These are phyloP conservation scores for Paramyrothecium roridum DNA, from an alignment of 2,329 filamentous ascomycete genomes.

Conservation along the genomic window DNA sequence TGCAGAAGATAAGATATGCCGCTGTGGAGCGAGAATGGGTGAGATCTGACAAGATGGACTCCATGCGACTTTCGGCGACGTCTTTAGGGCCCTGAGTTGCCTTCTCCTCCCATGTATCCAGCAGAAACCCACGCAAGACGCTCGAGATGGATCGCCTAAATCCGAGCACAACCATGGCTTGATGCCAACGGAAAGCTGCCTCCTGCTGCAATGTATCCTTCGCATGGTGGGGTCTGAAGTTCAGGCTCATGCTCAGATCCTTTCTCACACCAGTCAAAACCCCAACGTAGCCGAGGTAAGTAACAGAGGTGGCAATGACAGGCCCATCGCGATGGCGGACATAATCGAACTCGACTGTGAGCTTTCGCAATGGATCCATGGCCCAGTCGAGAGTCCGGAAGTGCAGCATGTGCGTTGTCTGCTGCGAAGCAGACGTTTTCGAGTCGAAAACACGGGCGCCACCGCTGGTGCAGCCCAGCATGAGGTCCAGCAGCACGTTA, in stretches of 20 bases:
- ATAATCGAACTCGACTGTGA: slow-evolving; percentile 52
- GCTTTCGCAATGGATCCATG: slow-evolving; percentile 45
- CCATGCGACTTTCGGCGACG: slow-evolving; percentile 5
- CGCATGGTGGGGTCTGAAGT: slow-evolving; percentile 35
- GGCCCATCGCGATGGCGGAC: slow-evolving; percentile 27
- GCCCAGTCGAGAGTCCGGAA: slow-evolving; percentile 55
- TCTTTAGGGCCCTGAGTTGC: background rate
- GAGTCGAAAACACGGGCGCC: slow-evolving; percentile 19
- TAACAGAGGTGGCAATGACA: slow-evolving; percentile 41
- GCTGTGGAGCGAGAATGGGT: slow-evolving; percentile 18
- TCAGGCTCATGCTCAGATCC: slow-evolving; percentile 45
- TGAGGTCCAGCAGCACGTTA: slow-evolving; percentile 60
- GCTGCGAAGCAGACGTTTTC: background rate
- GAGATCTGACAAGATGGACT: slow-evolving; percentile 10
- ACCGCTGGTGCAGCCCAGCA: slow-evolving; percentile 63
- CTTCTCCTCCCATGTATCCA: slow-evolving; percentile 3
- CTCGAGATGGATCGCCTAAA: slow-evolving; percentile 19
- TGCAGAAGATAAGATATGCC: slow-evolving; percentile 26
- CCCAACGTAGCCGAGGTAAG: slow-evolving; percentile 47
- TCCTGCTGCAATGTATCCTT: slow-evolving; percentile 7
- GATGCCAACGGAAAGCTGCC: slow-evolving; percentile 20
- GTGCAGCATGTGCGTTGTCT: slow-evolving; percentile 40
- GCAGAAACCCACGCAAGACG: slow-evolving; percentile 14
- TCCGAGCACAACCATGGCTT: slow-evolving; percentile 20
- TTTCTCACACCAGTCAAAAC: slow-evolving; percentile 44